Base-by-base conservation (phyloP, 2,329 filamentous ascomycete species). In the Ascochyta viciae-villosae region DNA sequence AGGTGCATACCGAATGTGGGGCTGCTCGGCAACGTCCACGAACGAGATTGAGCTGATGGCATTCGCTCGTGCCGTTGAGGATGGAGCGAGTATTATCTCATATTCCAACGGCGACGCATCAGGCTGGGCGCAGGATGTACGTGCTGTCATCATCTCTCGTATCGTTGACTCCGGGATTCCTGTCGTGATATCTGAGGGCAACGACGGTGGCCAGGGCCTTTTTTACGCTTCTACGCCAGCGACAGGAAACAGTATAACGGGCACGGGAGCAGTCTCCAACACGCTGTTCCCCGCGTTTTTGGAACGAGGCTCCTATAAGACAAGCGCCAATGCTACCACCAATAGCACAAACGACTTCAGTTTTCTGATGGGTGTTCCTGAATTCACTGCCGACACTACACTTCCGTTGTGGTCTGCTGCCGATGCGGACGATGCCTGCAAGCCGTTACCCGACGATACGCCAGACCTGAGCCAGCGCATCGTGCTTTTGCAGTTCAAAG, bases 401-500 rank as follows among this genome's bases (percentile, higher is more conserved):
- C 57, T 66, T 13, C 57, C 49, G 12, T 40, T 67, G 3, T 75
- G 78, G 45, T 73, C 71, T 37, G 79, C 79, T 13, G 76, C 77
- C 2, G 76, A 81, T 27, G 60, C 75, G 0, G 76, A 81, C 35
- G 80, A 84, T 58, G 85, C 76, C 10, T 89, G 87, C 65, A 67
- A 77, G 2, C 71, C 82, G 7, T 79, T 82, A 35, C 83, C 85
- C 2, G 78, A 74, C 13, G 76, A 78, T 56, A 85, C 83, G 0
- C 29, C 29, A 15, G 82, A 88, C 61, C 77, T 90, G 15, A 82
- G 81, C 40, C 76, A 77, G 23, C 77, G 82, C 45, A 82, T 89
- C 34, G 85, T 87, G 3, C 48, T 64, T 22, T 26, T 64, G 43
- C 44, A 62, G 29, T 64, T 46, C 23, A 41, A 47, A 15, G 60